A percentile compares a stretch with the other conserved stretches of the same genome.
phyloP scores from a whole-genome alignment of 164 flowering plant species.

The Nymphaea colorata region DNA sequence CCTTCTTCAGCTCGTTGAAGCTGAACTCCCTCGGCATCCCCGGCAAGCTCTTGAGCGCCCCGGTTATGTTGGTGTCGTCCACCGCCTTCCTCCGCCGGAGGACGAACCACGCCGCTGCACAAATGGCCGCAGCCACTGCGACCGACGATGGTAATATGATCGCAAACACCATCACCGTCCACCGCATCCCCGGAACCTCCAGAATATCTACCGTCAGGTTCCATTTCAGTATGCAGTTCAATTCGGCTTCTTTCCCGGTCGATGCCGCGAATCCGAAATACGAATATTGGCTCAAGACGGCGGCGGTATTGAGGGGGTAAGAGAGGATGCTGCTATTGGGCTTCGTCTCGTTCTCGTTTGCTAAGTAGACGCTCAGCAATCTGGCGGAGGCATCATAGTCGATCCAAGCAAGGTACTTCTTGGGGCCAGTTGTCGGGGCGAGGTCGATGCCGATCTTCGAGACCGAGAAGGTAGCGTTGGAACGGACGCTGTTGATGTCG shows the following conservation, averaged over 20 bases:
- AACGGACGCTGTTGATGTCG: slow-evolving; percentile 31
- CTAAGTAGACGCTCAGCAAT: slow-evolving; percentile 33
- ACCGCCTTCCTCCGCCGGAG: slow-evolving; percentile 7
- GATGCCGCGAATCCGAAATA: slow-evolving; percentile 67
- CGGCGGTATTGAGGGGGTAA: slow-evolving; percentile 16
- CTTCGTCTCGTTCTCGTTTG: slow-evolving; percentile 10
- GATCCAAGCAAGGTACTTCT: slow-evolving; percentile 40
- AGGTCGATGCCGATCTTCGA: slow-evolving; percentile 14
- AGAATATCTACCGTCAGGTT: slow-evolving; percentile 26
- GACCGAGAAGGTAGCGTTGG: slow-evolving; percentile 17
- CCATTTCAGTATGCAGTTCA: slow-evolving; percentile 56
- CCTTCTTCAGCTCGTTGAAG: slow-evolving; percentile 46
- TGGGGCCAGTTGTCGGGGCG: slow-evolving; percentile 9
- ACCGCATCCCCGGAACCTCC: neutral
- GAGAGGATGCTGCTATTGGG: slow-evolving; percentile 27
- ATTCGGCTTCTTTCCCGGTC: slow-evolving; percentile 30
- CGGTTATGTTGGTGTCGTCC: slow-evolving; percentile 13
- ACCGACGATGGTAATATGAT: slow-evolving; percentile 17
- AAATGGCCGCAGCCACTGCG: neutral
- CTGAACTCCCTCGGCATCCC: slow-evolving; percentile 51
- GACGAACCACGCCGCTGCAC: slow-evolving; percentile 6
- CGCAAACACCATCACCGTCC: slow-evolving; percentile 15
- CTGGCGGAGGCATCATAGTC: slow-evolving; percentile 28
- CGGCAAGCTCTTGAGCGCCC: slow-evolving; percentile 37
- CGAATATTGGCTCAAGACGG: slow-evolving; percentile 18